A percentile compares a stretch with the other conserved stretches of the same genome.
phyloP scores from a whole-genome alignment of 129 eudicot species.

The Pittosporum tobira region DNA sequence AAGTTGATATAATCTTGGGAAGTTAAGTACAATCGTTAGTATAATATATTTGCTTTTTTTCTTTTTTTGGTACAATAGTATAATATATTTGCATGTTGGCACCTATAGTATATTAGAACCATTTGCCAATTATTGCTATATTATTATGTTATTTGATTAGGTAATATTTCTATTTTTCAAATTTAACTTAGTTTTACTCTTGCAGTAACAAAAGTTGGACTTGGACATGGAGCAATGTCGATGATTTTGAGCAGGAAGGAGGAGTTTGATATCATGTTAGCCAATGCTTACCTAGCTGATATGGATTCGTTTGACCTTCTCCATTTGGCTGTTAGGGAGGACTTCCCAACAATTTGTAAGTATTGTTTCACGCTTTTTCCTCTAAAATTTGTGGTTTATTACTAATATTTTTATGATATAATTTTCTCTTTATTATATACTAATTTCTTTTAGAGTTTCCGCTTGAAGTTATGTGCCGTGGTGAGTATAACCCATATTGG shows the following conservation, averaged over 20 bases:
- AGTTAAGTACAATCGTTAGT: too few relatives aligned
- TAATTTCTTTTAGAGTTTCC: background rate
- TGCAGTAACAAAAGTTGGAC: conserved; percentile 22
- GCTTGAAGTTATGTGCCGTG: conserved; percentile 13
- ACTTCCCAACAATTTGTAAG: conserved; percentile 23
- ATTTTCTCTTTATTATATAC: background rate
- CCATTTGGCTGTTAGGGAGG: conserved; percentile 12
- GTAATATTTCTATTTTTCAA: too few relatives aligned
- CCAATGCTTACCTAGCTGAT: conserved; percentile 8
- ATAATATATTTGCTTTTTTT: too few relatives aligned
- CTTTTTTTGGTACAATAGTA: too few relatives aligned
- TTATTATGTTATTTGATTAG: too few relatives aligned
- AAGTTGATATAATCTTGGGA: too few relatives aligned
- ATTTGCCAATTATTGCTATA: too few relatives aligned
- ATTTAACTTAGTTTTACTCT: too few relatives aligned
- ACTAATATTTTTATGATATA: background rate
- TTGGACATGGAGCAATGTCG: conserved; percentile 15
- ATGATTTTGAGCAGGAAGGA: conserved; percentile 8
- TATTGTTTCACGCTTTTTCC: background rate
- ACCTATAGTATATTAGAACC: too few relatives aligned
- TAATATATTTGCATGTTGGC: too few relatives aligned
- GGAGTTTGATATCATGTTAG: conserved; percentile 17
- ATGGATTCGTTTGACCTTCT: conserved; percentile 22
- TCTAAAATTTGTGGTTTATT: too few relatives aligned
- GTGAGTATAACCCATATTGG: conserved; percentile 3